phyloP scores from a whole-genome alignment of 768 basidiomycete species.

The Suillus fuscotomentosus region DNA sequence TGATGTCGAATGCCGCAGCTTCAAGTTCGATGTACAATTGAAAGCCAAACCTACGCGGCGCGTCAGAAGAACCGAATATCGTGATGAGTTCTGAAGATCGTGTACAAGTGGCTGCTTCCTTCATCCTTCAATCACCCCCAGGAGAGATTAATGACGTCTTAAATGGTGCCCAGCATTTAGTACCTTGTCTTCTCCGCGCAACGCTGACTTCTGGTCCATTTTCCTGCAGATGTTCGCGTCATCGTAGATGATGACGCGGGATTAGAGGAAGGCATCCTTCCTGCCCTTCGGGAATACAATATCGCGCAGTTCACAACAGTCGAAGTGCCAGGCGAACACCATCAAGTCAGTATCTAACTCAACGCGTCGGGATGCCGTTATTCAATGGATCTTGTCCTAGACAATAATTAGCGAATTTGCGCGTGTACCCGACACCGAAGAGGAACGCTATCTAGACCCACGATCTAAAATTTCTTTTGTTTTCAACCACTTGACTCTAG shows the following conservation, averaged over 20 bases:
- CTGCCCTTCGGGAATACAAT: slow-evolving; percentile 83
- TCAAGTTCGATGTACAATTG: background rate
- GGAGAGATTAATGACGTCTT: slow-evolving; percentile 97
- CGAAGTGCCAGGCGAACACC: slow-evolving; percentile 72
- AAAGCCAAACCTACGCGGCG: background rate
- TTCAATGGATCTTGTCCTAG: slow-evolving; percentile 37
- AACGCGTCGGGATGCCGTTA: background rate
- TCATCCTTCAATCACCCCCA: slow-evolving; percentile 88
- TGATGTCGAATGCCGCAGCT: background rate
- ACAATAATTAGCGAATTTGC: slow-evolving; percentile 80
- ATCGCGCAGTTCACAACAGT: slow-evolving; percentile 84
- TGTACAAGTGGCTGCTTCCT: slow-evolving; percentile 69
- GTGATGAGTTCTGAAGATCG: slow-evolving; percentile 63
- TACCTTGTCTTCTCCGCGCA: slow-evolving; percentile 4
- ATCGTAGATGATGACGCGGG: slow-evolving; percentile 85
- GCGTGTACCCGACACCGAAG: slow-evolving; percentile 41
- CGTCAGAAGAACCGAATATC: background rate
- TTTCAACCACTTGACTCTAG: slow-evolving; percentile 85
- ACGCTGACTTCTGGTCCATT: slow-evolving; percentile 9
- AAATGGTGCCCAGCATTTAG: slow-evolving; percentile 55
- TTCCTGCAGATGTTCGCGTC: slow-evolving; percentile 74
- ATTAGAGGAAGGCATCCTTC: slow-evolving; percentile 75
- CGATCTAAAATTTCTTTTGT: slow-evolving; percentile 72
- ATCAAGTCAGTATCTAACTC: slow-evolving; percentile 57
- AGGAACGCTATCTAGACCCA: slow-evolving; percentile 82